Base-by-base conservation (phyloP, 1,139 yeast species). In the Pichia sp. region DNA sequence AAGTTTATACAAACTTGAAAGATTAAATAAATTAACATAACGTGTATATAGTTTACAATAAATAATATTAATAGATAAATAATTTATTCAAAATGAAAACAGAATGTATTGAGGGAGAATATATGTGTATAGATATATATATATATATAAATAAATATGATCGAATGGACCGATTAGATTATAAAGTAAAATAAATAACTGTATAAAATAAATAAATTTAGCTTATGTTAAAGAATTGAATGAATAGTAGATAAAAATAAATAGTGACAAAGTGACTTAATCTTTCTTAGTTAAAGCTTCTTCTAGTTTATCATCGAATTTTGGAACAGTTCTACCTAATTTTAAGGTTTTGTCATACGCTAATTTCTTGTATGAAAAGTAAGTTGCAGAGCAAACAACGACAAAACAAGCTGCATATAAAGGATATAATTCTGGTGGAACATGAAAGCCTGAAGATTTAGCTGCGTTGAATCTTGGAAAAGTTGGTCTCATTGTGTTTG, bases 361-460 rank as follows among this genome's bases (percentile, higher is more conserved):
- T 58, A 85, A 71, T 67, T 85, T 87, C 74, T 82, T 84, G 72
- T 79, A 79, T 46, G 87, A 72, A 76, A 85, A 85, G 72, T 68
- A 84, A 56, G 69, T 58, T 53, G 83, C 89, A 30, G 92, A 84
- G 53, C 68, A 65, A 60, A 79, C 62, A 43, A 92, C 92, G 51
- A 82, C 81, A 60, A 82, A 85, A 68, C 76, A 71, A 39, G 79
- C 80, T 39, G 73, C 66, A 57, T 75, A 72, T 66, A 85, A 76
- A 66, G 94, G 94, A 65, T 84, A 80, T 74, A 85, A 72, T 71
- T 85, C 94, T 49, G 84, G 79, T 57, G 94, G 94, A 48, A 81
- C 64, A 40, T 56, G 54, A 60, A 54, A 61, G 39, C 57, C 34
- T 46, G 63, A 57, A 23, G 62, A 56, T 49, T 56, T 57, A 24